These are phyloP conservation scores for Austroboletus niveus DNA, from an alignment of 1,284 basidiomycete genomes.

Conservation along the genomic window DNA sequence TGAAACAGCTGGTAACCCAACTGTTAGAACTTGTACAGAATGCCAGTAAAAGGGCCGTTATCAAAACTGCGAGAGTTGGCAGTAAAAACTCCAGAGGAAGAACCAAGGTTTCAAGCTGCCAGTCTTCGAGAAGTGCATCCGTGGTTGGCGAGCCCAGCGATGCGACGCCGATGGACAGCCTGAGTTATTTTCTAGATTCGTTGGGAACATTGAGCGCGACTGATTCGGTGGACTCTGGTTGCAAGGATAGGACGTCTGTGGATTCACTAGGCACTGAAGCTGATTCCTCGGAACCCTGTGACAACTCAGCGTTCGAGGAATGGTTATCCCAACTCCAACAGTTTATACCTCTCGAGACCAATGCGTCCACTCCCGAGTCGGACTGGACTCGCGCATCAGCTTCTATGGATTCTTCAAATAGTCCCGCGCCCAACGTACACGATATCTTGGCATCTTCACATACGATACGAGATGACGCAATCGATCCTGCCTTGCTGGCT, in stretches of 20 bases:
- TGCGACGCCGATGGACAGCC: neutral
- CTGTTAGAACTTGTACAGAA: slow-evolving; percentile 58
- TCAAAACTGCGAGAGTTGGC: slow-evolving; percentile 35
- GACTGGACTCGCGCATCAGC: slow-evolving; percentile 7
- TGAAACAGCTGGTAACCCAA: slow-evolving; percentile 58
- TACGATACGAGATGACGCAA: slow-evolving; percentile 24
- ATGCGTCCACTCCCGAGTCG: slow-evolving; percentile 8
- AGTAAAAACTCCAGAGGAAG: neutral
- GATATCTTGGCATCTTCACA: neutral
- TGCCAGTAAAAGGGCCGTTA: slow-evolving; percentile 54
- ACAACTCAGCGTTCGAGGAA: slow-evolving; percentile 44
- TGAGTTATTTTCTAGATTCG: slow-evolving; percentile 1
- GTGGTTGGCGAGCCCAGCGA: neutral
- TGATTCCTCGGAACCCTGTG: slow-evolving; percentile 15
- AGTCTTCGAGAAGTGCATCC: slow-evolving; percentile 15
- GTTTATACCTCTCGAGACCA: slow-evolving; percentile 30
- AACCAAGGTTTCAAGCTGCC: neutral
- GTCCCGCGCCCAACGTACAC: neutral
- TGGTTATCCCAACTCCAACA: slow-evolving; percentile 51
- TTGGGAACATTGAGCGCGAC: neutral
- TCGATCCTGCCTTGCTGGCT: slow-evolving; percentile 39
- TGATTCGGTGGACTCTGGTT: neutral
- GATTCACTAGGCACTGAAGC: slow-evolving; percentile 4
- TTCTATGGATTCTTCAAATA: slow-evolving; percentile 1
- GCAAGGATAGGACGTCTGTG: slow-evolving; percentile 7